Evolutionary conservation across 371 early-diverging fungal genomes (phyloP).

Genomic region (Zancudomyces culisetae): DNA sequence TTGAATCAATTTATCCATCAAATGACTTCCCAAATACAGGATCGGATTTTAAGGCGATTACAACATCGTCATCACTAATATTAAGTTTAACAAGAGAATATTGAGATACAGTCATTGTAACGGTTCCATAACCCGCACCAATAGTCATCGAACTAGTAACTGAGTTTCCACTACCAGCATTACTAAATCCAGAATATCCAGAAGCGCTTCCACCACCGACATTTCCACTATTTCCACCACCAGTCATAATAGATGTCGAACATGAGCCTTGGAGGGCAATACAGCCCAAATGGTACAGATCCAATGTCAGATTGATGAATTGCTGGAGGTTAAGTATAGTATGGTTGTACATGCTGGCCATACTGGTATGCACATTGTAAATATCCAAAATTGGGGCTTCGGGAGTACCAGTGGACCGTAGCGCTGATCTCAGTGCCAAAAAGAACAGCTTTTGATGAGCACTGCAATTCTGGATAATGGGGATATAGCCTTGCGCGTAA

Average conservation of each 20-base stretch:
- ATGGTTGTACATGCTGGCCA: constrained; percentile 34
- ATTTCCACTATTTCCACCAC: not conserved
- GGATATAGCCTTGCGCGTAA: constrained; percentile 53
- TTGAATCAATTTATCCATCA: constrained; percentile 6
- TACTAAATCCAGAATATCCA: not conserved
- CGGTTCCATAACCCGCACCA: too few species aligned
- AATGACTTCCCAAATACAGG: constrained; percentile 30
- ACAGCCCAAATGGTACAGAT: constrained; percentile 38
- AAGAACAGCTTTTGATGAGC: constrained; percentile 72
- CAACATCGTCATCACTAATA: constrained; percentile 48
- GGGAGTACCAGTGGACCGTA: constrained; percentile 44
- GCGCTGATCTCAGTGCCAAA: constrained; percentile 38
- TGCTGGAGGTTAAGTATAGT: constrained; percentile 40
- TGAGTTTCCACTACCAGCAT: not conserved
- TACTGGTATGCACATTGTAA: constrained; percentile 34
- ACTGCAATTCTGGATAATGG: constrained; percentile 48
- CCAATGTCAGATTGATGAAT: constrained; percentile 48
- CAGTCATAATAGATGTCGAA: not conserved
- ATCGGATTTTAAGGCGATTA: constrained; percentile 50
- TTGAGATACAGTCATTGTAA: too few species aligned
- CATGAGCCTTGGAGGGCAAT: too few species aligned
- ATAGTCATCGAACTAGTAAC: constrained; percentile 35
- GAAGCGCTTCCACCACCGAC: not conserved
- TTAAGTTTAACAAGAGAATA: constrained; percentile 47
- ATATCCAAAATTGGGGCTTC: constrained; percentile 59